Percentiles rank a stretch among this genome's conserved stretches.
Conservation (phyloP, 2,329 filamentous ascomycete species). For the Bipolaris bicolor region DNA sequence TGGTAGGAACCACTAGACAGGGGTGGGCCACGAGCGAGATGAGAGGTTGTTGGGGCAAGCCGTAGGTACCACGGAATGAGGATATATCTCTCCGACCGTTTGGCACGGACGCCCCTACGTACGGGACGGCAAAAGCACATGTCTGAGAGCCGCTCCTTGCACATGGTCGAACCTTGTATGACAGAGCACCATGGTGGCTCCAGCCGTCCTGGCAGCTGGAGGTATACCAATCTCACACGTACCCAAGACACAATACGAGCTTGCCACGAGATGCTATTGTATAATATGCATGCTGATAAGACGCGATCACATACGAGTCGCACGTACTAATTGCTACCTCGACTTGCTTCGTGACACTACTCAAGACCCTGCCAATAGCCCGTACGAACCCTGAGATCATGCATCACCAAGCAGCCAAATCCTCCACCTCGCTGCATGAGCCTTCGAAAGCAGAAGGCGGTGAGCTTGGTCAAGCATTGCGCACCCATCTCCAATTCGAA, state of each 20-base stretch:
- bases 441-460: constrained; percentile 24
- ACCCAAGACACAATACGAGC: constrained; percentile 12
- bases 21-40: constrained; percentile 25
- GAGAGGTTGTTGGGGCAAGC: constrained; percentile 20
- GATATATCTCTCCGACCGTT: constrained; percentile 27
- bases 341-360: constrained; percentile 30
- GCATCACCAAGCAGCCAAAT: constrained; percentile 17
- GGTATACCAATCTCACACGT: constrained; percentile 13
- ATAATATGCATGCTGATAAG: constrained; percentile 42
- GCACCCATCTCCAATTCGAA: neutral
- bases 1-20: constrained; percentile 19
- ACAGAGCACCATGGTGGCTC: constrained; percentile 27
- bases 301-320: constrained; percentile 35
- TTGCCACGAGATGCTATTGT: constrained; percentile 35
- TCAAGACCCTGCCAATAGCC: constrained; percentile 14
- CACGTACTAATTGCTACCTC: constrained; percentile 21
- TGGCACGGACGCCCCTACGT: constrained; percentile 13
- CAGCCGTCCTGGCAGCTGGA: constrained; percentile 5
- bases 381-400: constrained; percentile 11
- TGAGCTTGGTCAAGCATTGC: constrained; percentile 5
- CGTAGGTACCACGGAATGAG: constrained; percentile 5
- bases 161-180: constrained; percentile 17
- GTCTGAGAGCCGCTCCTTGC: constrained; percentile 11
- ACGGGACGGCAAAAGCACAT: constrained; percentile 33
- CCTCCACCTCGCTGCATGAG: constrained; percentile 18